Conservation (phyloP, 2,329 filamentous ascomycete species). For the Sporothrix humicola region DNA sequence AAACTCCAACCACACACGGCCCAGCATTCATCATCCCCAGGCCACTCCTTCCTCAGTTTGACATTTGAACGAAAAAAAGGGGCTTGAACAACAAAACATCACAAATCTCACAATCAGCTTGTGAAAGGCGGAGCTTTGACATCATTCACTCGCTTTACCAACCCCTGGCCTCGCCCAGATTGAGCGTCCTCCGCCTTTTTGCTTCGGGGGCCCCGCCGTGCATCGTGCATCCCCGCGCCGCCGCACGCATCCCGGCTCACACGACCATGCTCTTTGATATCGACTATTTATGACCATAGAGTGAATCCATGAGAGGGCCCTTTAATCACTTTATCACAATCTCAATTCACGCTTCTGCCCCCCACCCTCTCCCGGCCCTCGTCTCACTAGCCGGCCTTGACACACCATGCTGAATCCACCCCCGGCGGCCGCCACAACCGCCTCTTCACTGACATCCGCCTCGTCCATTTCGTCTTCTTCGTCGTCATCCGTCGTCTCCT, state of each 20-base stretch:
- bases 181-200: slow-evolving; percentile 4
- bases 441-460: slow-evolving; percentile 16
- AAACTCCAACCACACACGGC: background rate
- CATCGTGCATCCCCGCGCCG: background rate
- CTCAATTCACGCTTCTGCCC: too few relatives aligned
- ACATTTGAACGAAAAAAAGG: too few relatives aligned
- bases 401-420: slow-evolving; percentile 24
- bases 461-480: slow-evolving; percentile 22
- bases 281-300: background rate
- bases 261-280: slow-evolving; percentile 7
- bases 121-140: background rate
- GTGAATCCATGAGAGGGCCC: background rate
- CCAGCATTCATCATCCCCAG: too few relatives aligned
- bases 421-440: slow-evolving; percentile 14
- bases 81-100: background rate
- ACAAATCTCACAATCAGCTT: background rate
- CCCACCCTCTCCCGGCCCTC: too few relatives aligned
- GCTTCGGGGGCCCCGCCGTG: background rate
- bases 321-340: background rate
- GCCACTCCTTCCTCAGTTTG: too few relatives aligned
- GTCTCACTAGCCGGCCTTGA: too few relatives aligned
- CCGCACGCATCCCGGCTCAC: background rate
- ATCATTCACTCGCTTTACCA: background rate
- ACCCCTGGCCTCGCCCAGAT: background rate
- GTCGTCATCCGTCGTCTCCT: slow-evolving; percentile 22